Conservation (phyloP, 371 early-diverging fungal genomes). For the Circinella minor region DNA sequence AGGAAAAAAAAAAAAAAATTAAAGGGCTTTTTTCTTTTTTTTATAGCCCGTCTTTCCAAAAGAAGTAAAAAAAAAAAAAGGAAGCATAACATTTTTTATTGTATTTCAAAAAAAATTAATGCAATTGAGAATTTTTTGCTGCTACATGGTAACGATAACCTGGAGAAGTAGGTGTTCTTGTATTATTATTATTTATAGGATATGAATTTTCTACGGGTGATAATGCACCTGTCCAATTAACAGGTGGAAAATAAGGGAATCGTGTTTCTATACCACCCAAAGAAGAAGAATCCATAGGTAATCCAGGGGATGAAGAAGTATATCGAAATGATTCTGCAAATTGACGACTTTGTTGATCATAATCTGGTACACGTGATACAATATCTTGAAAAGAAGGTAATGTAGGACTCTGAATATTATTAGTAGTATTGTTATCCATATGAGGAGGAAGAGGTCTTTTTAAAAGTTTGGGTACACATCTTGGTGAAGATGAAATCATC, state of each 20-base stretch:
- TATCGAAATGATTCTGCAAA: conserved; percentile 8
- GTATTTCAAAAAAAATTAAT: background rate
- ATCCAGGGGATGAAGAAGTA: background rate
- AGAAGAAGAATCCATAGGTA: background rate
- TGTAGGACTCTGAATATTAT: background rate
- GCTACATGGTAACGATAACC: background rate
- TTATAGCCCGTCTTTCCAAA: background rate
- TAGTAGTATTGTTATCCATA: background rate
- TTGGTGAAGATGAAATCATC: conserved; percentile 11
- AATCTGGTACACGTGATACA: conserved; percentile 12
- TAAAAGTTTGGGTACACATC: background rate
- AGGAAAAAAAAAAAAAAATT: background rate
- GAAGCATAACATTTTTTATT: background rate
- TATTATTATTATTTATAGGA: background rate
- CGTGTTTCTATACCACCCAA: background rate
- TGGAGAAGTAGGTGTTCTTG: background rate
- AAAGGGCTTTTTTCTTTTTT: conserved; percentile 5
- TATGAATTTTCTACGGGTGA: background rate
- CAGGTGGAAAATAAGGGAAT: conserved; percentile 14
- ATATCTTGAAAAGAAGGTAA: conserved; percentile 14
- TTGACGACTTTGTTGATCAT: conserved; percentile 7
- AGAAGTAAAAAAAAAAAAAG: too few species aligned
- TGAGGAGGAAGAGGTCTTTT: background rate
- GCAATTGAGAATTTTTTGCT: background rate
- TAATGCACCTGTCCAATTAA: conserved; percentile 6